Conservation (phyloP, 2,329 filamentous ascomycete genomes). For the Ploettnerulaceae sp. region DNA sequence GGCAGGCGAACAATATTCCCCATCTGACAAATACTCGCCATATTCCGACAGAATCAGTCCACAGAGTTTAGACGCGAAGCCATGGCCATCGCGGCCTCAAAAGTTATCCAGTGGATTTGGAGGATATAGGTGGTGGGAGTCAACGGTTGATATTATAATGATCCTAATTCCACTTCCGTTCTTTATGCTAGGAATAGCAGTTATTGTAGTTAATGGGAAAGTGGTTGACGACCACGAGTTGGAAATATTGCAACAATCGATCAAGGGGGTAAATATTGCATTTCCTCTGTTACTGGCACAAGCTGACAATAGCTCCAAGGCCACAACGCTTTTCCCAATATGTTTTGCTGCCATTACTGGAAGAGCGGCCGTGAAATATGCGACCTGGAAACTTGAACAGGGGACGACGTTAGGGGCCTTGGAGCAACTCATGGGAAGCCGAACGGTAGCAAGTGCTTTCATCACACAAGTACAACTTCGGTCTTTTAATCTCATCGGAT, state of each 20-base stretch:
- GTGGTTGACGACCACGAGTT: conserved; percentile 13
- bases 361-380: conserved; percentile 27
- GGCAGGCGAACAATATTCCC: conserved; percentile 4
- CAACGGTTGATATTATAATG: conserved; percentile 17
- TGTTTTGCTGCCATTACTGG: conserved; percentile 32
- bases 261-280: conserved; percentile 21
- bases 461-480: conserved; percentile 28
- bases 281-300: too few species aligned
- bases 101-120: conserved; percentile 14
- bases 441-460: conserved; percentile 30
- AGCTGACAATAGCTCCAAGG: conserved; percentile 17
- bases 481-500: conserved; percentile 27
- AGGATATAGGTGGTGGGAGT: conserved; percentile 20
- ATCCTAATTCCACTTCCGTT: conserved; percentile 23
- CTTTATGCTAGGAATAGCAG: conserved; percentile 19
- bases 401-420: conserved; percentile 28
- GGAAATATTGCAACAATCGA: conserved; percentile 16
- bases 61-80: conserved; percentile 20
- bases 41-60: conserved; percentile 10
- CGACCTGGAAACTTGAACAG: conserved; percentile 30
- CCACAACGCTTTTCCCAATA: conserved; percentile 32
- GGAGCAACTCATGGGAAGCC: conserved; percentile 33
- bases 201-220: conserved; percentile 19
- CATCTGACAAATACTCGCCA: conserved; percentile 16
- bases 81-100: conserved; percentile 24